phyloP scores from a whole-genome alignment of 2,329 filamentous ascomycete genomes.

The Apiospora marii region DNA sequence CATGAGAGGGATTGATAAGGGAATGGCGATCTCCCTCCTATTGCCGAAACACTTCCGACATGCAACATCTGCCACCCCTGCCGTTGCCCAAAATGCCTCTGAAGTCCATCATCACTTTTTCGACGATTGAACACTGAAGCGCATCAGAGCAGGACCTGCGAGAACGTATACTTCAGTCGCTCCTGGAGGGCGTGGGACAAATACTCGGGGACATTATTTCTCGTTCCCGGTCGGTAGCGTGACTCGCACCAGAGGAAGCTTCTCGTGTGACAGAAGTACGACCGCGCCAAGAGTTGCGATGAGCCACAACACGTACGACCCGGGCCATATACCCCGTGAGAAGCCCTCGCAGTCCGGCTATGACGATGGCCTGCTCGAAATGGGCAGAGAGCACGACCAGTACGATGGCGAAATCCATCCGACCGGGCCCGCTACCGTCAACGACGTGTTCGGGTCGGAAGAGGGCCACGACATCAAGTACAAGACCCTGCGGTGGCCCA shows the following conservation, averaged over 20 bases:
- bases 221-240: no score
- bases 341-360: background rate
- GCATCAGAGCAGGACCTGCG: background rate
- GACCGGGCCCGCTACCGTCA: conserved; percentile 32
- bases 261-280: background rate
- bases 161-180: background rate
- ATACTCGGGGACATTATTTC: no score
- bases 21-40: background rate
- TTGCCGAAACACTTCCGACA: background rate
- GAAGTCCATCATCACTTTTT: background rate
- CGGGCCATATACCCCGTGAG: conserved; percentile 19
- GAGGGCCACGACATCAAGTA: conserved; percentile 54
- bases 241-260: background rate
- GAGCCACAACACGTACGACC: conserved; percentile 25
- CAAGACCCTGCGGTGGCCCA: conserved; percentile 60
- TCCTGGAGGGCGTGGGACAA: background rate
- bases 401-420: conserved; percentile 25
- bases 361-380: conserved; percentile 11
- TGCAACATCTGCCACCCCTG: no score
- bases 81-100: background rate
- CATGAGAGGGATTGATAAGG: background rate
- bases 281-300: background rate
- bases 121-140: background rate
- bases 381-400: conserved; percentile 16
- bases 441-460: conserved; percentile 52